Conservation (phyloP, 805 yeast genomes). For the Candida xiaguanensis region DNA sequence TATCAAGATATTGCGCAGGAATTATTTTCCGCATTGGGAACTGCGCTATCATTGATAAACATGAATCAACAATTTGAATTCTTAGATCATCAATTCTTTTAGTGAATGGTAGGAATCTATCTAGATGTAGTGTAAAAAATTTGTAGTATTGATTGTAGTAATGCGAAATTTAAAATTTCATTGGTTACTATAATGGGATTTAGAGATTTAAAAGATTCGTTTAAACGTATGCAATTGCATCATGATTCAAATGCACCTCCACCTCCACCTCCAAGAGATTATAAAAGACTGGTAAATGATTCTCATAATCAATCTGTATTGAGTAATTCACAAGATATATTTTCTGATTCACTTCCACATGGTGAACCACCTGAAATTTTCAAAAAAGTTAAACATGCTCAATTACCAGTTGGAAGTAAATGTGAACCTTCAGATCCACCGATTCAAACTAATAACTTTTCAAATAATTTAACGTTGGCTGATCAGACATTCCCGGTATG, state of each 20-base stretch:
- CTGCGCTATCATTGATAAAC: constrained; percentile 4
- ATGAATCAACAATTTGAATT: not conserved
- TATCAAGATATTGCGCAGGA: constrained; percentile 2
- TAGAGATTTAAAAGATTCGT: constrained; percentile 4
- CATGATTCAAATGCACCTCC: constrained; percentile 1
- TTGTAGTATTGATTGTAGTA: not conserved
- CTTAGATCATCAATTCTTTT: not conserved
- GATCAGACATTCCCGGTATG: constrained; percentile 67
- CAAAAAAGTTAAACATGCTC: constrained; percentile 28
- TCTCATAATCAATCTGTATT: not conserved
- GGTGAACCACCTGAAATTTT: constrained; percentile 45
- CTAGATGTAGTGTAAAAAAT: not conserved
- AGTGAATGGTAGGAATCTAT: not conserved
- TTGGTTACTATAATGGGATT: constrained; percentile 6
- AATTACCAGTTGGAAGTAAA: constrained; percentile 30
- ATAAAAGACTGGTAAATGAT: not conserved
- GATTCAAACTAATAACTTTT: constrained; percentile 74
- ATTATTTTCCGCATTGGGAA: not conserved
- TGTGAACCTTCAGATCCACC: constrained; percentile 31
- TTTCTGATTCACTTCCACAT: constrained; percentile 39
- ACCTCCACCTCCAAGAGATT: constrained; percentile 3
- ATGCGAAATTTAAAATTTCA: not conserved
- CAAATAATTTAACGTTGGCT: constrained; percentile 66
- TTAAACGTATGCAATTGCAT: not conserved
- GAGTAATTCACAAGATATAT: constrained; percentile 23